Base-by-base conservation (phyloP, 2,329 filamentous ascomycete species). In the Monilinia aucupariae region DNA sequence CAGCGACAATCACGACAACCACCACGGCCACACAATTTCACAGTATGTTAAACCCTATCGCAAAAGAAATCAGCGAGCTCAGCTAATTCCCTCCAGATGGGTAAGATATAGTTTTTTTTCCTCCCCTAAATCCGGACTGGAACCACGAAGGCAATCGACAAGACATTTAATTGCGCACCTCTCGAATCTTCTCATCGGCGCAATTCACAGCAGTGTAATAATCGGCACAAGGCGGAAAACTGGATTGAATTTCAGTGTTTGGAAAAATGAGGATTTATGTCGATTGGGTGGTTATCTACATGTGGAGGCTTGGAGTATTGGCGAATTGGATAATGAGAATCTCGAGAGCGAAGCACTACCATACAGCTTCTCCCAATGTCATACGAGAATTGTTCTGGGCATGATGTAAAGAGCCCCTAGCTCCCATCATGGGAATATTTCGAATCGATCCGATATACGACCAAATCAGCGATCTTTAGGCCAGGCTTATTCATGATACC, bases 1-100 rank as follows among this genome's bases (percentile, higher is more conserved):
- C 22, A 61, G 65, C 66, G 70, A 69, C 68, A 72, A 68, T 69
- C 62, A 75, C 76, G 76, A 78, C 78, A 77, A 78, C 78, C 79
- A 76, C 77, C 78, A 76, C 71, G 70, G 69, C 70, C 72, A 73
- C 62, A 63, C 65, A 66, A 58, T 47, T 69, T 78, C 78, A 84
- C 79, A 79, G 81, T 84, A 75, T 78, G 77, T 71, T 63, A 59
- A 30, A 37, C 62, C 41, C 22, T 59, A 61, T 27, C 70, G 67
- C 64, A 41, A 56, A 60, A 60, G 59, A 62, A 53, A 71, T 59
- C 65, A 53, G 45, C 64, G 63, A 66, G 64, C 64, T 64, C 63
- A 70, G 76, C 75, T 74, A 64, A 71, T 67, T 63, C 64, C 66
- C 65, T 71, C 68, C 73, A 86, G 83, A 86, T 86, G 84, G 83